phyloP scores from a whole-genome alignment of 306 rosid genomes.

The Fagus crenata region DNA sequence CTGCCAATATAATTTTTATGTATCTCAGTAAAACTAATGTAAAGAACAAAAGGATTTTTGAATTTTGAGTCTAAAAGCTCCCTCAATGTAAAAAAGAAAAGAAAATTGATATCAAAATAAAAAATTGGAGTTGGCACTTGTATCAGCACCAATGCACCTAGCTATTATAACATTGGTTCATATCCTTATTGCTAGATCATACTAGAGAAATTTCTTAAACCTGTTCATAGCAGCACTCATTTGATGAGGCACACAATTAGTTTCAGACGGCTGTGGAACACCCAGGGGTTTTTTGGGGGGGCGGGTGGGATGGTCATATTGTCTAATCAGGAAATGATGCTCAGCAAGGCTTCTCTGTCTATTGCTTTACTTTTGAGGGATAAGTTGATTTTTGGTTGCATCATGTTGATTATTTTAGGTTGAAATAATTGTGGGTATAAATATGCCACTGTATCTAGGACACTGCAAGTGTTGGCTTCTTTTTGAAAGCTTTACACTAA shows the following conservation, averaged over 20 bases:
- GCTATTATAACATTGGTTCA: background rate
- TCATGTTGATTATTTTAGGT: background rate
- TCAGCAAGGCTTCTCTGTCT: too few relatives aligned
- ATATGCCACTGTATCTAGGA: background rate
- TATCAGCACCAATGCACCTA: background rate
- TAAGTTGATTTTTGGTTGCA: background rate
- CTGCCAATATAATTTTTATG: too few relatives aligned
- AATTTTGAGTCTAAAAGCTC: background rate
- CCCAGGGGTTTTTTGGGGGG: too few relatives aligned
- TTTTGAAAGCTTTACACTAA: background rate
- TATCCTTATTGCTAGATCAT: background rate
- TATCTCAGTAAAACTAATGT: background rate
- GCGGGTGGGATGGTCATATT: too few relatives aligned
- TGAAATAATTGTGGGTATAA: background rate
- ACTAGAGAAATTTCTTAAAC: background rate
- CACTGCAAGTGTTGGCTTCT: background rate
- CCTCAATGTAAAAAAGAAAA: background rate
- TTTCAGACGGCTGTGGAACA: background rate
- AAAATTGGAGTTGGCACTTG: background rate
- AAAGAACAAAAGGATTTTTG: background rate
- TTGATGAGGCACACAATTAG: background rate
- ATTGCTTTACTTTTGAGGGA: background rate
- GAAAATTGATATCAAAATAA: background rate
- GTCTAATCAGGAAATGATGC: too few relatives aligned
- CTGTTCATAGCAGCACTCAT: background rate